These are phyloP conservation scores for Saccharomyces hybrid DNA, from an alignment of 1,139 yeast genomes.

Conservation along the genomic window DNA sequence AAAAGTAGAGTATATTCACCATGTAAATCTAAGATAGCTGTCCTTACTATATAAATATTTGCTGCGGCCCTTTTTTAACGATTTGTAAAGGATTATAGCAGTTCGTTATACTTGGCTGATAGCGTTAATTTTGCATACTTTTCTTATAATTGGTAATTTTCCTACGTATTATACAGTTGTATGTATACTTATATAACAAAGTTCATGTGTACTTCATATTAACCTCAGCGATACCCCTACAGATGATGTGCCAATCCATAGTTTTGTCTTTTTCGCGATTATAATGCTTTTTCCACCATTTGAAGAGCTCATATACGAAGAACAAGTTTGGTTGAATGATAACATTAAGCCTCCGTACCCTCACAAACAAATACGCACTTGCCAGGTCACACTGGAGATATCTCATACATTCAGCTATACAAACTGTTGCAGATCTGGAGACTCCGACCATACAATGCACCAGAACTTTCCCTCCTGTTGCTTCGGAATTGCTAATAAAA, in stretches of 20 bases:
- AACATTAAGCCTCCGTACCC: conserved; percentile 79
- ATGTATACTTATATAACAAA: not conserved
- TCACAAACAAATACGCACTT: conserved; percentile 68
- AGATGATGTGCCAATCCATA: conserved; percentile 82
- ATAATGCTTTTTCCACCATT: conserved; percentile 60
- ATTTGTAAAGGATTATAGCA: not conserved
- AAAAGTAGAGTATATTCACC: not conserved
- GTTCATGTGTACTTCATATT: conserved; percentile 41
- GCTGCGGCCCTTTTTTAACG: not conserved
- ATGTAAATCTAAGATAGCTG: not conserved
- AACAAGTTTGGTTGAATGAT: conserved; percentile 86
- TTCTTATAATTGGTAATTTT: not conserved
- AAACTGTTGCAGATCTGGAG: conserved; percentile 81
- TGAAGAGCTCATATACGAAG: conserved; percentile 74
- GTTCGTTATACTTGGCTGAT: not conserved
- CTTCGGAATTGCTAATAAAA: conserved; percentile 38
- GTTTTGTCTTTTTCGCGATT: conserved; percentile 38
- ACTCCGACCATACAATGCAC: conserved; percentile 93
- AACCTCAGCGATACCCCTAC: conserved; percentile 73
- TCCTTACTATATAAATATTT: too few species aligned
- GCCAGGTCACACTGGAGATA: conserved; percentile 56
- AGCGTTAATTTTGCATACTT: too few species aligned
- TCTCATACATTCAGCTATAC: conserved; percentile 86
- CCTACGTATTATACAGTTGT: not conserved
- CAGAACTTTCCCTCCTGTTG: conserved; percentile 43